A percentile compares a stretch with the other conserved stretches of the same genome.
These are phyloP conservation scores for Xylaria sp. DNA, from an alignment of 2,329 filamentous ascomycete genomes.

Conservation along the genomic window DNA sequence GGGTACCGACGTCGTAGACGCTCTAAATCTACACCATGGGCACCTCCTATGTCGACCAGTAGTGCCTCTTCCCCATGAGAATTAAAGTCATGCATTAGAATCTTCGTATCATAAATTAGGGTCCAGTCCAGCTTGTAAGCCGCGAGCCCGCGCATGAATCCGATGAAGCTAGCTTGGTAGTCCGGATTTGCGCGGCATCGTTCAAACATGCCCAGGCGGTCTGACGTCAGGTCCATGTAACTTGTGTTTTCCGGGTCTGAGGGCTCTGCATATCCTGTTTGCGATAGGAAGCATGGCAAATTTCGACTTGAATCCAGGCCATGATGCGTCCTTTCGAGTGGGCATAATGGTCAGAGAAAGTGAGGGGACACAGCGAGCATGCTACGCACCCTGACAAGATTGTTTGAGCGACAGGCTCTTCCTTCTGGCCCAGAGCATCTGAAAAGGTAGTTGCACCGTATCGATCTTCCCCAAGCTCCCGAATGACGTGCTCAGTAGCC, in stretches of 20 bases:
- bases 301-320: slow-evolving; percentile 44
- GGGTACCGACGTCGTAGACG: slow-evolving; percentile 48
- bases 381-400: slow-evolving; percentile 27
- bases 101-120: slow-evolving; percentile 44
- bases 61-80: slow-evolving; percentile 35
- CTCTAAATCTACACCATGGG: slow-evolving; percentile 51
- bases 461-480: slow-evolving; percentile 28
- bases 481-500: slow-evolving; percentile 24
- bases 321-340: slow-evolving; percentile 45
- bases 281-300: slow-evolving; percentile 49
- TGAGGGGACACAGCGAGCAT: background rate
- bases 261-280: slow-evolving; percentile 49
- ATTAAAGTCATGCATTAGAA: slow-evolving; percentile 38
- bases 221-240: slow-evolving; percentile 36
- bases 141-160: slow-evolving; percentile 51
- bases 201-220: slow-evolving; percentile 49
- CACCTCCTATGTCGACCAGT: slow-evolving; percentile 54
- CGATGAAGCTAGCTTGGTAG: slow-evolving; percentile 48
- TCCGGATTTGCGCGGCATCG: slow-evolving; percentile 46
- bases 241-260: slow-evolving; percentile 40
- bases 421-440: slow-evolving; percentile 18
- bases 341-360: background rate
- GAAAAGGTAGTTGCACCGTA: slow-evolving; percentile 31
- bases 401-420: slow-evolving; percentile 27
- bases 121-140: slow-evolving; percentile 50